phyloP scores from a whole-genome alignment of 306 rosid genomes.

The Argentina anserina region DNA sequence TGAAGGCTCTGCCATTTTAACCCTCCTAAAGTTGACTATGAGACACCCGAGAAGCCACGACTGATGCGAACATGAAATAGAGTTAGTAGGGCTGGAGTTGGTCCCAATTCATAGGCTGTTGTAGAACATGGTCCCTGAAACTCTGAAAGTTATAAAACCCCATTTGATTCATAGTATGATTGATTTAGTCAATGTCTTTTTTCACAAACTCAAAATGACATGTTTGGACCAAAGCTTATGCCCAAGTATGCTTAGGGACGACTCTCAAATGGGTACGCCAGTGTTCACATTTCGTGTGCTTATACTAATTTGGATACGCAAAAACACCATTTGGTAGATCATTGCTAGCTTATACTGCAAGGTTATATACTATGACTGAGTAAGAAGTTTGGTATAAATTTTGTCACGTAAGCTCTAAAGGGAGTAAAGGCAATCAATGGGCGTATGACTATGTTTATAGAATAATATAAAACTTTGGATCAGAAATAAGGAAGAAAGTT shows the following conservation, averaged over 20 bases:
- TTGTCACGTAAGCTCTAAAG: not conserved
- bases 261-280: too few species aligned
- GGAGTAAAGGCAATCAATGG: not conserved
- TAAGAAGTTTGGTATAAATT: not conserved
- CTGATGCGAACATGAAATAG: not conserved
- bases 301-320: not conserved
- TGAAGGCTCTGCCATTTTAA: not conserved
- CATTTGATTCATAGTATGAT: not conserved
- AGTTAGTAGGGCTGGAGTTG: not conserved
- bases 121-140: not conserved
- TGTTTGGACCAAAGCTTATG: not conserved
- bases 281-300: too few species aligned
- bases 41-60: not conserved
- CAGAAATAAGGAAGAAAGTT: not conserved
- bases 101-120: not conserved
- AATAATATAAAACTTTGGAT: not conserved
- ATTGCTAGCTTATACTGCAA: not conserved
- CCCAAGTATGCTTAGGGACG: not conserved
- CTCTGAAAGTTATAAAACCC: not conserved
- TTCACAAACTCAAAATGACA: not conserved
- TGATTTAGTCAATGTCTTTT: not conserved
- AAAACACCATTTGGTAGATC: not conserved
- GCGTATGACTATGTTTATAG: not conserved
- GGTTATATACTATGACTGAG: not conserved
- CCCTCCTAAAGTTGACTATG: not conserved